phyloP scores from a whole-genome alignment of 2,329 filamentous ascomycete genomes.

The Colletotrichum scovillei region DNA sequence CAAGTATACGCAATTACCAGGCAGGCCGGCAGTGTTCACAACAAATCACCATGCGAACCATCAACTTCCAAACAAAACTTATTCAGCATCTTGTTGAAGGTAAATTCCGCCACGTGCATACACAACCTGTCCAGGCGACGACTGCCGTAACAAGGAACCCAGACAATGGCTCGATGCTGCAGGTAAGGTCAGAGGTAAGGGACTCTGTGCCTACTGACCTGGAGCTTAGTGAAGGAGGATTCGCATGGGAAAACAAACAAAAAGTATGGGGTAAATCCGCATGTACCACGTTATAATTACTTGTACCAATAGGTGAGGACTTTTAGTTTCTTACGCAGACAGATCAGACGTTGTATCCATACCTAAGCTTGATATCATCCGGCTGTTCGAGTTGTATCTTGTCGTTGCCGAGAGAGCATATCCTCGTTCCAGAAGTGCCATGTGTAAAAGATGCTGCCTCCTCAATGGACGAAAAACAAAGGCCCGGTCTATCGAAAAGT shows the following conservation, averaged over 20 bases:
- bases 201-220: slow-evolving; percentile 51
- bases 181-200: slow-evolving; percentile 70
- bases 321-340: slow-evolving; percentile 13
- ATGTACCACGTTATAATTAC: slow-evolving; percentile 34
- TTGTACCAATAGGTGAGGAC: slow-evolving; percentile 37
- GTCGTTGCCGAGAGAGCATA: neutral
- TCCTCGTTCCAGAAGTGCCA: neutral
- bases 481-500: neutral
- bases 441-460: neutral
- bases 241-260: slow-evolving; percentile 1
- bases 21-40: neutral
- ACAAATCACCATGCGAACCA: neutral
- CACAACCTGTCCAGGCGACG: neutral
- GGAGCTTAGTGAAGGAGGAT: slow-evolving; percentile 36
- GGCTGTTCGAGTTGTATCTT: neutral
- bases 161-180: slow-evolving; percentile 41
- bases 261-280: slow-evolving; percentile 13
- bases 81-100: slow-evolving; percentile 30
- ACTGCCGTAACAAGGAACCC: neutral
- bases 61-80: neutral
- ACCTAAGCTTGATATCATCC: slow-evolving; percentile 16
- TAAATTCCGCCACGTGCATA: slow-evolving; percentile 21
- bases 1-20: slow-evolving; percentile 1
- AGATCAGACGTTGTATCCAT: neutral
- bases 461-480: neutral